These are phyloP conservation scores for Cyberlindnera galapagoensis DNA, from an alignment of 805 yeast genomes.

Conservation along the genomic window DNA sequence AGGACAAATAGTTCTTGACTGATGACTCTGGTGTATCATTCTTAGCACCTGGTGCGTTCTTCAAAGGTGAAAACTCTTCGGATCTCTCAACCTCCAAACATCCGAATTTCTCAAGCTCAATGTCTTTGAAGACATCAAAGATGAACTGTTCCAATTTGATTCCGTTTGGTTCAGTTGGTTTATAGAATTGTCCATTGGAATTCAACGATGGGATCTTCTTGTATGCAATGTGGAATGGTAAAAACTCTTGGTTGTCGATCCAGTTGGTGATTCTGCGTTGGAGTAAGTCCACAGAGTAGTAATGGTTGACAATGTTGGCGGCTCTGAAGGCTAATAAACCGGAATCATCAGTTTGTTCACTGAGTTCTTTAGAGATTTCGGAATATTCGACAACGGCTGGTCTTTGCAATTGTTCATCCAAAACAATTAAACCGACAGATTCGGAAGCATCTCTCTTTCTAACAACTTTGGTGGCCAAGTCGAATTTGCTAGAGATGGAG, in stretches of 20 bases:
- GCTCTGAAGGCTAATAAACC: conserved; percentile 75
- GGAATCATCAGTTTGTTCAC: conserved; percentile 52
- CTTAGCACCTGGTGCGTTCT: conserved; percentile 79
- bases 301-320: conserved; percentile 96
- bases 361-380: conserved; percentile 73
- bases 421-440: conserved; percentile 86
- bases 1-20: conserved; percentile 50
- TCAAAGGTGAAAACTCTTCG: conserved; percentile 89
- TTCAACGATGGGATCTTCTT: conserved; percentile 72
- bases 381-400: conserved; percentile 96
- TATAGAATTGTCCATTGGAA: conserved; percentile 37
- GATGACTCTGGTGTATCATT: conserved; percentile 86
- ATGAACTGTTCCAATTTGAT: conserved; percentile 94
- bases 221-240: conserved; percentile 93
- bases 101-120: conserved; percentile 68
- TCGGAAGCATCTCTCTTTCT: conserved; percentile 85
- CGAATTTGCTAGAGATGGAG: conserved; percentile 58
- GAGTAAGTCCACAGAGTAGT: conserved; percentile 78
- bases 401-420: conserved; percentile 40
- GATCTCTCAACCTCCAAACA: conserved; percentile 84
- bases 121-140: conserved; percentile 87
- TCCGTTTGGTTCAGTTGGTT: conserved; percentile 81
- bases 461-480: conserved; percentile 90
- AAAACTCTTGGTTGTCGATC: conserved; percentile 54
- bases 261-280: conserved; percentile 54